Evolutionary conservation across 2,329 filamentous ascomycete species (phyloP).

Genomic region (Microdochium bolleyi): DNA sequence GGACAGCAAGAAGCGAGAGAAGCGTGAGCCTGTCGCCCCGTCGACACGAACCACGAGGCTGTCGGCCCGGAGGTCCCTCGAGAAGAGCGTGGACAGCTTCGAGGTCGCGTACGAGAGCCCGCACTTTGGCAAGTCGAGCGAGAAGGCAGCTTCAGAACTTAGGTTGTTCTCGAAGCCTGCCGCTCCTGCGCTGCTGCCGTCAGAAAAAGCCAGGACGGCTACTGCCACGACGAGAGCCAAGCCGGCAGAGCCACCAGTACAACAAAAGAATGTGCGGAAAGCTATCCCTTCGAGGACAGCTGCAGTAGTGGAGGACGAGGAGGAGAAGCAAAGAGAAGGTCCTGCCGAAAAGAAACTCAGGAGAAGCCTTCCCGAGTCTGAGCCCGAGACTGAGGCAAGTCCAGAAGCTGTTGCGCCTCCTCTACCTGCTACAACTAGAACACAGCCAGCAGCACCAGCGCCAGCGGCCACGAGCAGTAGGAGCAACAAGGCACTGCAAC

Average conservation of each 20-base stretch:
- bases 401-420: neutral
- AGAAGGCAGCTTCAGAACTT: conserved; percentile 19
- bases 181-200: conserved; percentile 4
- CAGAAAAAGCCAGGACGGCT: conserved; percentile 1
- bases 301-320: neutral
- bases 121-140: conserved; percentile 21
- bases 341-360: neutral
- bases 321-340: neutral
- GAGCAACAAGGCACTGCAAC: neutral
- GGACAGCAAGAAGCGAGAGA: neutral
- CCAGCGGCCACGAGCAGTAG: neutral
- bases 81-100: conserved; percentile 11
- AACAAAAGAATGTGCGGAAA: neutral
- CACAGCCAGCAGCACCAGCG: neutral
- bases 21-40: conserved; percentile 13
- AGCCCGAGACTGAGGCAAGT: neutral
- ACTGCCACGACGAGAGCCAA: neutral
- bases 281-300: neutral
- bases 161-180: conserved; percentile 5
- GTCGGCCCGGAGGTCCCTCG: conserved; percentile 16
- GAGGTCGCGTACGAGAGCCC: conserved; percentile 20
- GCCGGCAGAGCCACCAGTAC: neutral
- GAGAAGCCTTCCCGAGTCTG: neutral
- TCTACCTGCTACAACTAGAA: neutral
- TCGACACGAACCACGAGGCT: conserved; percentile 14